Evolutionary conservation across 2,329 filamentous ascomycete genomes (phyloP), one percentile per base, ranked within the genome.

Genomic region (Dothistroma pini): DNA sequence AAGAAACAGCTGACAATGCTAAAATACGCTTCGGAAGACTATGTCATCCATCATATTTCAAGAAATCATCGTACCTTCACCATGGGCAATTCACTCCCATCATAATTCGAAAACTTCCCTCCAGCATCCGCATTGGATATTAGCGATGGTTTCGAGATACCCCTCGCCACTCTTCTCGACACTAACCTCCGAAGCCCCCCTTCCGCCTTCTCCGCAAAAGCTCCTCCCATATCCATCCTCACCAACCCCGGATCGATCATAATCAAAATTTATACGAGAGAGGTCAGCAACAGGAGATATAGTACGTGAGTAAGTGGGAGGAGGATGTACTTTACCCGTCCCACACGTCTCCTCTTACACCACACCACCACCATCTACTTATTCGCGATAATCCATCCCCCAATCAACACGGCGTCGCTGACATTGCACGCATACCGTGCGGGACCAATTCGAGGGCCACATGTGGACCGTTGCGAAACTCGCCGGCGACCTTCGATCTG

Each of bases 271-370:
- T 11, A 41, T 19, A 12, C 19, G 19, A 14, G 52, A 16, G 6
- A 29, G 25, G 6, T 29, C 25, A 29, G 3, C 6, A 29, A 29
- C 3, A 29, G 25, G 25, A 29, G 25, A 29, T 6, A 29, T 29
- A 6, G 25, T 29, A 29, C 3, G 25, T 29, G 25, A 29, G 25
- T 29, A 29, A 29, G 25, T 6, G 2, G 25, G 2, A 29, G 25
- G 25, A 29, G 25, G 25, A 29, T 29, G 25, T 29, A 50, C 51
- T 54, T 63, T 60, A 35, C 54, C 55, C 8, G 56, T 53, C 5
- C 61, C 61, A 19, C 58, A 60, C 25, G 25, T 29, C 25, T 29
- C 25, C 25, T 29, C 25, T 29, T 29, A 29, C 6, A 29, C 25
- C 9, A 12, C 35, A 1, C 35, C 35, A 38, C 35, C 11, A 11